These are phyloP conservation scores for Dunaliella primolecta DNA, from an alignment of 139 green algal genomes.

Conservation along the genomic window DNA sequence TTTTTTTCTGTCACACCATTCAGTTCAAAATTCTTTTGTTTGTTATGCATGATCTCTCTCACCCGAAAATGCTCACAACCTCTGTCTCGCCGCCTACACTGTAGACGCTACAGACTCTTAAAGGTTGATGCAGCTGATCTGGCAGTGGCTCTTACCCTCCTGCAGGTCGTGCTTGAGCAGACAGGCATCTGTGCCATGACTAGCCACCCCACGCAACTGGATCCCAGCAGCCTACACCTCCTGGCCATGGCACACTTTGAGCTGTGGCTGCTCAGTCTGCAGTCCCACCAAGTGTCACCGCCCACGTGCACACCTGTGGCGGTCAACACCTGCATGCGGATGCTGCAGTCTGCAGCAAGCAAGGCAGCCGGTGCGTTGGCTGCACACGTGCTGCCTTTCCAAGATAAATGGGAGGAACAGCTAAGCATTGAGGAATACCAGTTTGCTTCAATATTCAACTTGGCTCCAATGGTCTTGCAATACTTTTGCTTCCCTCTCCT, in stretches of 20 bases:
- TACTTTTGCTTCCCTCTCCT: too few species aligned
- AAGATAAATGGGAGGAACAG: too few species aligned
- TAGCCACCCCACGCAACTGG: too few species aligned
- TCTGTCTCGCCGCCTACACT: background rate
- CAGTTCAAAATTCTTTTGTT: too few species aligned
- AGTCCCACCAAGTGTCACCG: background rate
- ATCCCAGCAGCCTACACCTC: background rate
- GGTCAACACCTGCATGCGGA: conserved; percentile 24
- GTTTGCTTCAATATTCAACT: too few species aligned
- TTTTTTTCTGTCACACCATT: too few species aligned
- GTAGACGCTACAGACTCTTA: too few species aligned
- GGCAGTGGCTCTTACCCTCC: too few species aligned
- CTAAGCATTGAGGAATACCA: too few species aligned
- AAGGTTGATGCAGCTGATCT: too few species aligned
- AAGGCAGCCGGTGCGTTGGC: conserved; percentile 22
- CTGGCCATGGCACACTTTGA: background rate
- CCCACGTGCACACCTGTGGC: background rate
- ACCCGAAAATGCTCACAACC: background rate
- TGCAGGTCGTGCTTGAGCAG: background rate
- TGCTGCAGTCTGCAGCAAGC: conserved; percentile 23
- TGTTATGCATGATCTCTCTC: background rate
- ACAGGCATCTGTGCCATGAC: background rate
- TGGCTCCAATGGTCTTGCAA: too few species aligned
- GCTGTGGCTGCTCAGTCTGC: background rate
- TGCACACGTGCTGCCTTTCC: too few species aligned